Evolutionary conservation across 805 yeast species (phyloP), one percentile per base, ranked within the genome.

Genomic region (Spencermartinsiella europaea): DNA sequence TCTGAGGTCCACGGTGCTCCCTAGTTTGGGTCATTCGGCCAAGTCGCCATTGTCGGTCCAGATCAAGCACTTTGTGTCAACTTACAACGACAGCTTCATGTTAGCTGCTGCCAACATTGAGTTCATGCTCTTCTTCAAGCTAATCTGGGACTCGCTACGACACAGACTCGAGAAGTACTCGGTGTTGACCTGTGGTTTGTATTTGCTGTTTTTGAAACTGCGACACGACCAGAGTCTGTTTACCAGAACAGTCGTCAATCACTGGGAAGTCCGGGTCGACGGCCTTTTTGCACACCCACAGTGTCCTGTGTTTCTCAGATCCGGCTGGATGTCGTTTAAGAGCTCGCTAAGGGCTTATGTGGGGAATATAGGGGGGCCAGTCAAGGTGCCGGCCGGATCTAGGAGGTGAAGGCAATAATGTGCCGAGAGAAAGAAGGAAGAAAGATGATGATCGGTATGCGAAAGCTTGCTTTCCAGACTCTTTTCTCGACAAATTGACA

Each of bases 201-300:
- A 77, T 31, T 61, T 76, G 10, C 47, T 77, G 10, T 90, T 90
- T 69, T 72, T 88, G 66, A 85, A 85, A 65, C 65, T 83, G 47
- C 79, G 95, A 65, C 85, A 73, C 62, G 95, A 87, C 61, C 80
- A 79, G 55, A 83, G 93, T 2, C 70, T 78, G 25, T 81, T 80
- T 69, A 83, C 88, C 46, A 81, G 86, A 66, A 70, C 76, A 52
- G 80, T 79, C 27, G 71, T 87, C 61, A 80, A 83, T 68, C 70
- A 74, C 44, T 70, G 83, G 70, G 95, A 85, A 65, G 81, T 84
- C 40, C 72, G 82, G 55, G 55, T 77, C 42, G 85, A 83, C 62
- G 79, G 82, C 16, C 47, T 80, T 15, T 67, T 80, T 35, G 75
- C 78, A 46, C 70, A 70, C 57, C 76, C 82, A 37, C 56, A 69